A percentile compares a stretch with the other conserved stretches of the same genome.
Evolutionary conservation across 345 rosid species (phyloP).

Genomic region (Camelina hispida): DNA sequence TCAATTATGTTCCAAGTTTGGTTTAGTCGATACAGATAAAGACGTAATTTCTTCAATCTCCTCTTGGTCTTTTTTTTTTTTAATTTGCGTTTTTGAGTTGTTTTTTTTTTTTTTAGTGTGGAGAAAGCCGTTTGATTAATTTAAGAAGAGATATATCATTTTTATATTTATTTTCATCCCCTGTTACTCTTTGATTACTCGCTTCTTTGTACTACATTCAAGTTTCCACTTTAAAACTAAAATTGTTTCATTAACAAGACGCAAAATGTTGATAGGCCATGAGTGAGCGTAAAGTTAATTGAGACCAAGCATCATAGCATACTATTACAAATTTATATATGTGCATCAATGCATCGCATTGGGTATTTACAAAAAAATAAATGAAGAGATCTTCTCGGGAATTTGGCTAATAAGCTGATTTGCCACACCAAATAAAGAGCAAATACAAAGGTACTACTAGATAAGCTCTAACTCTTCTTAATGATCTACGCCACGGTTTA

Average conservation of each 20-base stretch:
- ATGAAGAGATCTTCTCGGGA: constrained; percentile 15
- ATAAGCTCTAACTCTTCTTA: constrained; percentile 8
- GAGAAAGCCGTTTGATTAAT: not conserved
- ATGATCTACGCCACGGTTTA: constrained; percentile 13
- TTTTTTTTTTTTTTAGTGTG: no score
- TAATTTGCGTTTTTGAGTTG: no score
- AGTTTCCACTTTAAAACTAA: not conserved
- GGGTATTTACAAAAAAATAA: constrained; percentile 15
- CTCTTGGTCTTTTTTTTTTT: not conserved
- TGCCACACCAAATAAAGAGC: constrained; percentile 20
- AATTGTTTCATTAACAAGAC: not conserved
- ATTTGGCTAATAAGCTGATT: constrained; percentile 13
- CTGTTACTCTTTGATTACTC: not conserved
- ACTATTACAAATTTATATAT: not conserved
- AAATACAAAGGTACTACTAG: constrained; percentile 11
- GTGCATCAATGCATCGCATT: not conserved
- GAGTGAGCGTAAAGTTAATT: not conserved
- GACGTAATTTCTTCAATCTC: not conserved
- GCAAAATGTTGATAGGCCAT: not conserved
- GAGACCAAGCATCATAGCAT: not conserved
- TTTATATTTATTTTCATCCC: not conserved
- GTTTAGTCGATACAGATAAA: not conserved
- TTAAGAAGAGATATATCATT: not conserved
- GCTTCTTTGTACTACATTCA: not conserved
- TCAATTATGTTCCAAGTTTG: constrained; percentile 29